Evolutionary conservation across 768 basidiomycete species (phyloP).

Genomic region (Phallus indusiatus): DNA sequence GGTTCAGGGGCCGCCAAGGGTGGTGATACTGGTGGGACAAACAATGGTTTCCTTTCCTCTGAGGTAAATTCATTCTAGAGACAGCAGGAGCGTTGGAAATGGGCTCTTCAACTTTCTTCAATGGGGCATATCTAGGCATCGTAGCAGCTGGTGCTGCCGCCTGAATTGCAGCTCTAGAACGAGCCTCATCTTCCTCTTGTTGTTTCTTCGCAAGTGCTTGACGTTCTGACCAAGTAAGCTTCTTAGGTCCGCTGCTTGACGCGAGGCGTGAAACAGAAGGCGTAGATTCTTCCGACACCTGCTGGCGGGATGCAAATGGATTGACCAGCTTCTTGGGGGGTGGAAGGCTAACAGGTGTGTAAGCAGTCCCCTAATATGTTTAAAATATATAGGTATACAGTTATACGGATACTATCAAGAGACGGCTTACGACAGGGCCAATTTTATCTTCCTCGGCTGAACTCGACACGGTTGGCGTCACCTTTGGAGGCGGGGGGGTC

Average conservation of each 20-base stretch:
- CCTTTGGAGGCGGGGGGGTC: neutral
- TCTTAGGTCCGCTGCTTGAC: conserved; percentile 42
- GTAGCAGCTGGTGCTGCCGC: conserved; percentile 24
- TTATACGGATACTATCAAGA: neutral
- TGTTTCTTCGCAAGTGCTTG: conserved; percentile 89
- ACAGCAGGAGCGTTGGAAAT: conserved; percentile 35
- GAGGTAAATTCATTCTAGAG: conserved; percentile 6
- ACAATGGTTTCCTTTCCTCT: conserved; percentile 1
- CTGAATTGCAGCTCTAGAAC: conserved; percentile 49
- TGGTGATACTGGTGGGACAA: conserved; percentile 18
- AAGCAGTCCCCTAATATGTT: conserved; percentile 58
- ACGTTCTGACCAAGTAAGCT: conserved; percentile 89
- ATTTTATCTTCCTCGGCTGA: conserved; percentile 76
- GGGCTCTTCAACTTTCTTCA: conserved; percentile 31
- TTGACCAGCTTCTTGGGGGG: conserved; percentile 84
- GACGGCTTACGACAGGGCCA: conserved; percentile 47
- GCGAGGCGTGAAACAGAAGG: neutral
- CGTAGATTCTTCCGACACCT: conserved; percentile 6
- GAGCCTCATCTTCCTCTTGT: conserved; percentile 63
- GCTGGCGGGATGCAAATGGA: conserved; percentile 39
- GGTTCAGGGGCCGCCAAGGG: conserved; percentile 22
- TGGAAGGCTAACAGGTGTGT: conserved; percentile 77
- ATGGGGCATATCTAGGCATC: conserved; percentile 8
- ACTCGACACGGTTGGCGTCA: conserved; percentile 37
- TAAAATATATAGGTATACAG: too few relatives aligned